phyloP scores from a whole-genome alignment of 345 rosid species.

The Euphorbia peplus region DNA sequence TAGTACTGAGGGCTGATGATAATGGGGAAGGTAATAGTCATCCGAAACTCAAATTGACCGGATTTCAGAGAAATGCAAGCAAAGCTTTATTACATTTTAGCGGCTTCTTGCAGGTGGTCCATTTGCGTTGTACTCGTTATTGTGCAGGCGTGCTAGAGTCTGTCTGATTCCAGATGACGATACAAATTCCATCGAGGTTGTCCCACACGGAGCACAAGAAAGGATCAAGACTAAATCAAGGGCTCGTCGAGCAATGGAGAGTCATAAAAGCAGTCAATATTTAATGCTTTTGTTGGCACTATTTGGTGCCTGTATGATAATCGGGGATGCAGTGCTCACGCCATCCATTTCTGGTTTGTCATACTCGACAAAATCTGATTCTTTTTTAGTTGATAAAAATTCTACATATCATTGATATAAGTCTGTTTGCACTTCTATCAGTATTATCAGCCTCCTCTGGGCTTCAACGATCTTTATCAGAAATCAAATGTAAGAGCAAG shows the following conservation, averaged over 20 bases:
- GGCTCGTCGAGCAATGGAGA: slow-evolving; percentile 41
- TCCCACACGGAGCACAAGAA: slow-evolving; percentile 21
- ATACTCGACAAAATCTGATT: neutral
- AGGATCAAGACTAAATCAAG: slow-evolving; percentile 34
- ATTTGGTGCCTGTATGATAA: slow-evolving; percentile 60
- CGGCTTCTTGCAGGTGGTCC: slow-evolving; percentile 50
- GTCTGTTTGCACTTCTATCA: slow-evolving; percentile 18
- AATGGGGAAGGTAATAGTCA: slow-evolving; percentile 56
- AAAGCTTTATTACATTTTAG: neutral
- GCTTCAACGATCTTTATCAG: slow-evolving; percentile 38
- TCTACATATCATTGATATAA: neutral
- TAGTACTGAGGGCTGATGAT: slow-evolving; percentile 53
- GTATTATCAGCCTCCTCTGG: slow-evolving; percentile 55
- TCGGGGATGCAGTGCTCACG: slow-evolving; percentile 53
- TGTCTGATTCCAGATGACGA: slow-evolving; percentile 53
- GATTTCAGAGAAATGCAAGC: neutral
- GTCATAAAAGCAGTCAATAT: slow-evolving; percentile 43
- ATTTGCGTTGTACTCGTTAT: slow-evolving; percentile 56
- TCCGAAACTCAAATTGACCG: neutral
- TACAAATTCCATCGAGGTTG: slow-evolving; percentile 20
- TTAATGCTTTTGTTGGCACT: slow-evolving; percentile 49
- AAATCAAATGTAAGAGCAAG: slow-evolving; percentile 43
- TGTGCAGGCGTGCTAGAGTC: slow-evolving; percentile 55
- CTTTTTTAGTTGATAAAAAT: neutral
- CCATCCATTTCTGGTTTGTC: slow-evolving; percentile 60